Base-by-base conservation (phyloP, 495 filamentous ascomycete genomes). In the Daldinia vernicosa region DNA sequence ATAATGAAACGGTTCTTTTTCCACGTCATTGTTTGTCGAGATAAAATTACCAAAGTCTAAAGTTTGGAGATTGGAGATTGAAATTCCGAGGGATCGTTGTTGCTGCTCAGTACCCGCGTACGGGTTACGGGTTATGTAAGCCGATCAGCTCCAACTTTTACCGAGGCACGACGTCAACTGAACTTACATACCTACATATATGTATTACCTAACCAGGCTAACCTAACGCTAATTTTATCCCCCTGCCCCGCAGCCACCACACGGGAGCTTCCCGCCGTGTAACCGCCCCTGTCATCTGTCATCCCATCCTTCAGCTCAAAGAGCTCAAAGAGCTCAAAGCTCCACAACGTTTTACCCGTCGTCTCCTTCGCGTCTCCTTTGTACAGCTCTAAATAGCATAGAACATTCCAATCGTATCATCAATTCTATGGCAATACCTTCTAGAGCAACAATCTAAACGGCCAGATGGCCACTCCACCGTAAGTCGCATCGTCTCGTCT, bases 401-500 rank as follows among this genome's bases (percentile, higher is more conserved):
- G 0, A 45, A 4, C 40, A 47, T 24, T 24, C 19, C 19, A 24
- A 24, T 47, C 12, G 8, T 9, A 47, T 24, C 0, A 9, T 24
- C 43, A 24, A 47, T 47, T 12, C 43, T 47, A 47, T 47, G 43
- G 43, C 19, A 24, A 47, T 24, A 47, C 43, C 1, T 24, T 22
- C 43, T 43, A 17, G 59, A 52, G 28, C 37, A 50, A 61, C 19
- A 43, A 58, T 30, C 27, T 19, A 17, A 60, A 51, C 22, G 68
- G 69, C 69, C 69, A 63, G 59, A 72, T 72, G 69, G 69, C 69
- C 69, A 63, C 69, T 6, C 67, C 27, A 67, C 69, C 69, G 69
- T 72, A 51, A 62, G 57, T 52, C 6, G 6, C 8, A 56, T 35
- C 53, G 4, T 33, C n/a, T 35, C 53, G 4, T 33, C n/a, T 14